Conservation (phyloP, 495 filamentous ascomycete genomes). For the Hypoxylon subgilvum region DNA sequence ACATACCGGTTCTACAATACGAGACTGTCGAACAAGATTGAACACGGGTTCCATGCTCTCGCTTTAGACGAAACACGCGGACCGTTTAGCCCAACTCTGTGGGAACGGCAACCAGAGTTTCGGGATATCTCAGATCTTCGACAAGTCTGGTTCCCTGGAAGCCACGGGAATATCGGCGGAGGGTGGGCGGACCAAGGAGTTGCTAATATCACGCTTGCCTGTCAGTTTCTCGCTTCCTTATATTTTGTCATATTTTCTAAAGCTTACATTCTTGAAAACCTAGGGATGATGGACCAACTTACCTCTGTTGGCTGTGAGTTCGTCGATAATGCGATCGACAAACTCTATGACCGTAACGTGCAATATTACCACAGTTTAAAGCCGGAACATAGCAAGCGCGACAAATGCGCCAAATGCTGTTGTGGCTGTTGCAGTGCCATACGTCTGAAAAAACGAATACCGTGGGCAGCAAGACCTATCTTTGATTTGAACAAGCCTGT, state of each 20-base stretch:
- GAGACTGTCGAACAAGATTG: slow-evolving; percentile 59
- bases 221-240: slow-evolving; percentile 48
- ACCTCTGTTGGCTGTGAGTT: slow-evolving; percentile 66
- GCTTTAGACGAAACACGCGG: slow-evolving; percentile 71
- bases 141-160: slow-evolving; percentile 76
- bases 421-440: slow-evolving; percentile 1
- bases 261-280: not conserved
- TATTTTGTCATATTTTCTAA: slow-evolving; percentile 10
- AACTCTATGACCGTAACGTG: slow-evolving; percentile 53
- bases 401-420: slow-evolving; percentile 13
- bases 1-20: slow-evolving; percentile 66
- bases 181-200: slow-evolving; percentile 58
- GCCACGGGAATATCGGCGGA: slow-evolving; percentile 71
- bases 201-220: slow-evolving; percentile 69
- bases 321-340: slow-evolving; percentile 57
- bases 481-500: slow-evolving; percentile 56
- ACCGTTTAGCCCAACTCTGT: slow-evolving; percentile 69
- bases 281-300: slow-evolving; percentile 71
- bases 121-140: slow-evolving; percentile 59
- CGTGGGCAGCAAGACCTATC: slow-evolving; percentile 55
- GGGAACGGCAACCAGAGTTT: slow-evolving; percentile 52
- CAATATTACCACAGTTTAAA: slow-evolving; percentile 51
- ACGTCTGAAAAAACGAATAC: slow-evolving; percentile 19
- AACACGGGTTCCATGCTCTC: slow-evolving; percentile 76
- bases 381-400: slow-evolving; percentile 24